Conservation (phyloP, 352 stramenopile genomes). For the Halophytophthora polymorphica region DNA sequence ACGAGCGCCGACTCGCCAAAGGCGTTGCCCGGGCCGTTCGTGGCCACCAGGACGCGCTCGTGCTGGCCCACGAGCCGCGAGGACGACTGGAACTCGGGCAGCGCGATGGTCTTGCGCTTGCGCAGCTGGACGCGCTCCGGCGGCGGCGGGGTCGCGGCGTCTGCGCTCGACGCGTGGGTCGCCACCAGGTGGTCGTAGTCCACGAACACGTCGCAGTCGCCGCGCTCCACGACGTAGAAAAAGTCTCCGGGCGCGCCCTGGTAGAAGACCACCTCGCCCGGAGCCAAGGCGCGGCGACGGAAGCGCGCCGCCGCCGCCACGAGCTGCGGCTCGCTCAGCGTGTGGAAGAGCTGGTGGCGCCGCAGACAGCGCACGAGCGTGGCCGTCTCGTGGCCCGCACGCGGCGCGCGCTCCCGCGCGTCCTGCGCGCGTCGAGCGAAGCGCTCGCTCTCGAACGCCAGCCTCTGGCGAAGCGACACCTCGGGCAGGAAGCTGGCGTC, state of each 20-base stretch:
- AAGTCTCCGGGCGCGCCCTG: conserved; percentile 70
- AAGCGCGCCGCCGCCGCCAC: conserved; percentile 52
- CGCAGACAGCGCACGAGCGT: conserved; percentile 67
- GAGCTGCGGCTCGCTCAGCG: conserved; percentile 65
- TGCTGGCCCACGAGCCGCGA: conserved; percentile 57
- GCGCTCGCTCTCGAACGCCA: conserved; percentile 30
- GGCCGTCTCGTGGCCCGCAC: conserved; percentile 28
- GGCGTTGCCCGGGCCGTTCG: conserved; percentile 70
- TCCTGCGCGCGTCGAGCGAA: conserved; percentile 35
- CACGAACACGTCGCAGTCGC: conserved; percentile 81
- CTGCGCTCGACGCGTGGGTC: conserved; percentile 30
- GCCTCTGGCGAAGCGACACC: conserved; percentile 50
- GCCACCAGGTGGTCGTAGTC: conserved; percentile 71
- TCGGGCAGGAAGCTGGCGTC: conserved; percentile 67
- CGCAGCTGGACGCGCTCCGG: conserved; percentile 27
- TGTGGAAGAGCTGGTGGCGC: conserved; percentile 81
- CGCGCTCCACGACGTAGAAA: conserved; percentile 80
- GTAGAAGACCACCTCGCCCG: conserved; percentile 83
- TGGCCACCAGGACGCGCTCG: conserved; percentile 73
- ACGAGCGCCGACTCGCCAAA: conserved; percentile 85
- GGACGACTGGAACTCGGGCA: conserved; percentile 68
- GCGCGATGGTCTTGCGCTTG: conserved; percentile 64
- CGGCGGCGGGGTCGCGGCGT: conserved; percentile 12
- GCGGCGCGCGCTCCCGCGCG: conserved; percentile 24
- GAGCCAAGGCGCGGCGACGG: conserved; percentile 42